Conservation (phyloP, 2,329 filamentous ascomycete species). For the Monascus ruber region DNA sequence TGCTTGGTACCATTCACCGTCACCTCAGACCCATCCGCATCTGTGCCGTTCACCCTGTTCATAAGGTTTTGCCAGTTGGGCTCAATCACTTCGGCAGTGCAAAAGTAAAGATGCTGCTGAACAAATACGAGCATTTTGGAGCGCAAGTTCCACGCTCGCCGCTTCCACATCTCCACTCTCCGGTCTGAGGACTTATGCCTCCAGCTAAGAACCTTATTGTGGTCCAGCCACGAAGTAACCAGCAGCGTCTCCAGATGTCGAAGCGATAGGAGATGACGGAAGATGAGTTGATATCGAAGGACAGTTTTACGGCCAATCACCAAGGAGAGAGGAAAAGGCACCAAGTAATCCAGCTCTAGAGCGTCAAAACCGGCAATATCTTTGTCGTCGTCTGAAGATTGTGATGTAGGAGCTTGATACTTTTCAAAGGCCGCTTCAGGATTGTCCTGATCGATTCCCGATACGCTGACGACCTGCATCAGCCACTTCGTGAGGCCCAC, state of each 20-base stretch:
- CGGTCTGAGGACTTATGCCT: slow-evolving; percentile 63
- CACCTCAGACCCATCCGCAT: slow-evolving; percentile 29
- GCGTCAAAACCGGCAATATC: slow-evolving; percentile 85
- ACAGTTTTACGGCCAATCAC: slow-evolving; percentile 94
- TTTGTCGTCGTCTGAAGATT: slow-evolving; percentile 60
- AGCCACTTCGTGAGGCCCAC: slow-evolving; percentile 84
- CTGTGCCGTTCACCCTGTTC: slow-evolving; percentile 60
- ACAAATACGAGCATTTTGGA: slow-evolving; percentile 95
- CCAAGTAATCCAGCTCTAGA: slow-evolving; percentile 82
- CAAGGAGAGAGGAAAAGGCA: slow-evolving; percentile 89
- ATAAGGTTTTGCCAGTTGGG: slow-evolving; percentile 94
- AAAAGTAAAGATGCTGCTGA: slow-evolving; percentile 93
- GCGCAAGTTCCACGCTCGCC: slow-evolving; percentile 78
- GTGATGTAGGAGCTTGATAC: slow-evolving; percentile 59
- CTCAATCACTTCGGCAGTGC: slow-evolving; percentile 92
- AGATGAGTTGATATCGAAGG: slow-evolving; percentile 92
- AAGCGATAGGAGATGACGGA: slow-evolving; percentile 82
- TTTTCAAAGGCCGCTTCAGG: slow-evolving; percentile 52
- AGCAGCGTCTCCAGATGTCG: slow-evolving; percentile 82
- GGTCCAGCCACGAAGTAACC: slow-evolving; percentile 79
- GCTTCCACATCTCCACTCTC: slow-evolving; percentile 81
- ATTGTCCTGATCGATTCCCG: slow-evolving; percentile 78
- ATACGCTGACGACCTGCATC: slow-evolving; percentile 93
- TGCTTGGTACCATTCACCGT: slow-evolving; percentile 31
- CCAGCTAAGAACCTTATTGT: slow-evolving; percentile 73